Evolutionary conservation across 1,284 basidiomycete species (phyloP).

Genomic region (Cryptococcus maquisensis): DNA sequence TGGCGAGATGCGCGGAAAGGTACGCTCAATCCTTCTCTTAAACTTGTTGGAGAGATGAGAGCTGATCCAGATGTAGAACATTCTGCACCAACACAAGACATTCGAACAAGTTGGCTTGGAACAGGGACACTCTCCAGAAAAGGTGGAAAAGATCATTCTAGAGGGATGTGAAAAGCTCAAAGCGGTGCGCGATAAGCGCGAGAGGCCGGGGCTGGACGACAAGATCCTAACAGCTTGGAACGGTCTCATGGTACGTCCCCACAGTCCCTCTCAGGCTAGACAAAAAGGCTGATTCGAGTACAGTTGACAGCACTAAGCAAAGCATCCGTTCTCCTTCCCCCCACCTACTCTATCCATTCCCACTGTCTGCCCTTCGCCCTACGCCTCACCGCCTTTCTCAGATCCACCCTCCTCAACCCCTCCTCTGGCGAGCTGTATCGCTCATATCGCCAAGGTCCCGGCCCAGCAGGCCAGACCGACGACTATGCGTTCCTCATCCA

Average conservation of each 20-base stretch:
- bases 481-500: slow-evolving; percentile 43
- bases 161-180: slow-evolving; percentile 33
- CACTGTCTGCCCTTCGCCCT: slow-evolving; percentile 19
- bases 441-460: slow-evolving; percentile 40
- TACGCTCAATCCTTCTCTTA: background rate
- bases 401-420: slow-evolving; percentile 27
- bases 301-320: slow-evolving; percentile 33
- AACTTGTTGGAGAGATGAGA: too few species aligned
- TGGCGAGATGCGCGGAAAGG: slow-evolving; percentile 48
- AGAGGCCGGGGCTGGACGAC: slow-evolving; percentile 52
- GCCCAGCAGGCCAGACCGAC: slow-evolving; percentile 40
- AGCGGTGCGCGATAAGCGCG: slow-evolving; percentile 46
- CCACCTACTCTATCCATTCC: slow-evolving; percentile 17
- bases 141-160: slow-evolving; percentile 28
- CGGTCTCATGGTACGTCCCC: slow-evolving; percentile 50
- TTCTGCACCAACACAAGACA: slow-evolving; percentile 27
- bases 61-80: slow-evolving; percentile 21
- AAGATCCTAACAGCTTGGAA: slow-evolving; percentile 54
- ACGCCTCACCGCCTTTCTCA: slow-evolving; percentile 26
- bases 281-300: too few species aligned
- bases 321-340: slow-evolving; percentile 18
- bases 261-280: background rate
- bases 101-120: slow-evolving; percentile 16
- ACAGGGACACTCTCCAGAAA: slow-evolving; percentile 23
- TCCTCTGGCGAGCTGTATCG: slow-evolving; percentile 19